Evolutionary conservation across 2,329 filamentous ascomycete species (phyloP).

Genomic region (Lachnellula arida): DNA sequence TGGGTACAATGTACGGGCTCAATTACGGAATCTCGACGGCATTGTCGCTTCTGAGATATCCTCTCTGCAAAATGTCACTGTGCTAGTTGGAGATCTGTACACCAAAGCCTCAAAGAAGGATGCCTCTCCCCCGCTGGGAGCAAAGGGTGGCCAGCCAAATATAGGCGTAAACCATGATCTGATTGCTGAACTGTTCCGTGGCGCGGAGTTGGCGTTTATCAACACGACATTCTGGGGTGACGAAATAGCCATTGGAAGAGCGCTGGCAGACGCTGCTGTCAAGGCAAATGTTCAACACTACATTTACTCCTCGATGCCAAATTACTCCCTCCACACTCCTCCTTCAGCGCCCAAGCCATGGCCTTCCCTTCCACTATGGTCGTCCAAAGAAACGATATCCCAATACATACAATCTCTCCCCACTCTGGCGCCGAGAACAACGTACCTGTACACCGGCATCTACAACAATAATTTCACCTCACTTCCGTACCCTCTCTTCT

Average conservation of each 20-base stretch:
- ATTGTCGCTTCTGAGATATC: constrained; percentile 85
- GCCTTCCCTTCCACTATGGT: constrained; percentile 86
- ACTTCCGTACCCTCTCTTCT: constrained; percentile 86
- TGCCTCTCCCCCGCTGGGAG: constrained; percentile 49
- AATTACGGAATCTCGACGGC: constrained; percentile 81
- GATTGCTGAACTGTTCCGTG: constrained; percentile 74
- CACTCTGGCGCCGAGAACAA: constrained; percentile 63
- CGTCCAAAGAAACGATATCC: constrained; percentile 87
- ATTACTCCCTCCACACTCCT: constrained; percentile 75
- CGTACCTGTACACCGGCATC: constrained; percentile 93
- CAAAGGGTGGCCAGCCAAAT: constrained; percentile 58
- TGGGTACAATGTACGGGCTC: constrained; percentile 88
- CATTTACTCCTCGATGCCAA: constrained; percentile 96
- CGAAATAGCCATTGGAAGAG: constrained; percentile 83
- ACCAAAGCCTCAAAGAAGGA: constrained; percentile 42
- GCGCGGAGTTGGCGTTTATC: constrained; percentile 87
- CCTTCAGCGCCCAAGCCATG: constrained; percentile 41
- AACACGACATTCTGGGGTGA: constrained; percentile 98
- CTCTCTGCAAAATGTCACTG: constrained; percentile 68
- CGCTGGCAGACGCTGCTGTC: constrained; percentile 84
- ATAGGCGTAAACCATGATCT: constrained; percentile 66
- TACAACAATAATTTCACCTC: constrained; percentile 99
- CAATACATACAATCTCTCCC: constrained; percentile 76
- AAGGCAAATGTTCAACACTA: constrained; percentile 82
- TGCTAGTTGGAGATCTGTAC: constrained; percentile 62